Conservation (phyloP, 2,329 filamentous ascomycete genomes). For the Epichloe sp. region DNA sequence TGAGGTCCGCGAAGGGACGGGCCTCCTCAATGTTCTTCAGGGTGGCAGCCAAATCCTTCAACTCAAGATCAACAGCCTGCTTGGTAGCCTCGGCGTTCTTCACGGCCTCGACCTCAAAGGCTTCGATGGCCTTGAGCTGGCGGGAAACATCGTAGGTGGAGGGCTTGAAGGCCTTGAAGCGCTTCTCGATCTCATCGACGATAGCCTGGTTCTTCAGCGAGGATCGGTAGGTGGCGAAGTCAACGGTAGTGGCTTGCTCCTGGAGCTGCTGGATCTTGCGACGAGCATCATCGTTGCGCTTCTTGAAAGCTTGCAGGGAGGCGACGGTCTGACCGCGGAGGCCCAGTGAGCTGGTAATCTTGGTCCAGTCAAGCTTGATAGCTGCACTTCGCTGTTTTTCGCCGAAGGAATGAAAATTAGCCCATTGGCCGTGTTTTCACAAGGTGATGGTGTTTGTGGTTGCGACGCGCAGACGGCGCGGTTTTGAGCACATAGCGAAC, state of each 20-base stretch:
- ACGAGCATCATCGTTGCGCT: conserved; percentile 97
- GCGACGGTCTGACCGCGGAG: conserved; percentile 89
- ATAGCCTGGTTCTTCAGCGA: conserved; percentile 92
- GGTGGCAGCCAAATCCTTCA: conserved; percentile 87
- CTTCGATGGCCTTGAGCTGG: conserved; percentile 96
- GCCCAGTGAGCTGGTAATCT: conserved; percentile 85
- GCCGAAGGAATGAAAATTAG: conserved; percentile 35
- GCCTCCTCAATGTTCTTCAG: conserved; percentile 95
- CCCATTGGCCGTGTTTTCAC: conserved; percentile 23
- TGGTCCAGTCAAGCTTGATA: conserved; percentile 98
- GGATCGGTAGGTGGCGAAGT: conserved; percentile 87
- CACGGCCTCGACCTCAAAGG: conserved; percentile 91
- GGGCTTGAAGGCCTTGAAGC: conserved; percentile 85
- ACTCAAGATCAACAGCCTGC: conserved; percentile 86
- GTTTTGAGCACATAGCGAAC: background rate
- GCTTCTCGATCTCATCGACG: conserved; percentile 93
- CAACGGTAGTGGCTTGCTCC: conserved; percentile 74
- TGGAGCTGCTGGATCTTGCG: conserved; percentile 78
- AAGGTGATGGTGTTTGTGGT: background rate
- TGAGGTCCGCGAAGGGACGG: conserved; percentile 90
- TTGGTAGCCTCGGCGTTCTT: conserved; percentile 97
- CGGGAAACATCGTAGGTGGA: conserved; percentile 81
- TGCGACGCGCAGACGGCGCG: background rate
- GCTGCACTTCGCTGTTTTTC: conserved; percentile 77
- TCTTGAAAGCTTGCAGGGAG: conserved; percentile 94